Evolutionary conservation across 176 grass and related monocot genomes (phyloP), one percentile per base, ranked within the genome.

Genomic region (Raddia guianensis): DNA sequence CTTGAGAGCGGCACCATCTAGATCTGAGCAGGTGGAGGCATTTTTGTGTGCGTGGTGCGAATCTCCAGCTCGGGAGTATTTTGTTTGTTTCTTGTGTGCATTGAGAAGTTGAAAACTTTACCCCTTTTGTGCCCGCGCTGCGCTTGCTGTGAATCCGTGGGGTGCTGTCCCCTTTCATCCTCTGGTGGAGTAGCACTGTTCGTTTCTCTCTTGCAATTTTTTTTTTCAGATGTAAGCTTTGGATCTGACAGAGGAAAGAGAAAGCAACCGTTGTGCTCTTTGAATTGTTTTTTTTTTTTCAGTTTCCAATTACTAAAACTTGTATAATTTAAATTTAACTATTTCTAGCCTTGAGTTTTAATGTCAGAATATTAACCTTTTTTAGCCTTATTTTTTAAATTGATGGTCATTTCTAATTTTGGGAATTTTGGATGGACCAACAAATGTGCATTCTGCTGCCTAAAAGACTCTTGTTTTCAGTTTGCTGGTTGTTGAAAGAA

Each of bases 11-110:
- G 51, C 61, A 16, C 3, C 8, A 12, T 54, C 53, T 68, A 88
- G 81, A 84, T 84, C 81, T 80, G 69, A 74, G 68, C 33, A 13
- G 32, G 45, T 16, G 58, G 33, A 46, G 19, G 46, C 15, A 19
- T 63, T 76, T 75, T 75, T 4, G 33, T 21, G 4, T 35, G 37
- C 14, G 3, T 14, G 37, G 44, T 69, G 45, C 70, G 45, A 42
- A 27, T 74, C 37, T 52, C 18, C 11, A n/a, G 47, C 43, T 49
- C 33, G 57, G 15, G 32, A 9, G 27, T 40, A 34, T 33, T 77
- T 77, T 8, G 6, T 66, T 52, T 34, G 43, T 63, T 82, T 70
- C 32, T 73, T 72, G 7, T 65, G 64, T 85, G 64, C 47, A 50
- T 58, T 40, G 18, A 44, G 16, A 44, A 19, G 14, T 16, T 67